A percentile compares a stretch with the other conserved stretches of the same genome.
phyloP scores from a whole-genome alignment of 164 flowering plant genomes.

The Vitis vinifera region ASM3070453v1 NC_081818.1:30176501-30177000 shows the following conservation, averaged over 20 bases:
- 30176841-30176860: slow-evolving; percentile 31
- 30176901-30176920: slow-evolving; percentile 69
- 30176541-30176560: slow-evolving; percentile 66
- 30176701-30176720: slow-evolving; percentile 55
- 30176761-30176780: slow-evolving; percentile 94
- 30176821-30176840: slow-evolving; percentile 37
- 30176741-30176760: slow-evolving; percentile 90
- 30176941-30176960: slow-evolving; percentile 25
- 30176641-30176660: not conserved
- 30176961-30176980: slow-evolving; percentile 56
- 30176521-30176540: slow-evolving; percentile 67
- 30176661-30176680: not conserved
- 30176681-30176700: not conserved
- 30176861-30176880: slow-evolving; percentile 33
- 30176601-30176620: slow-evolving; percentile 70
- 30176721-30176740: slow-evolving; percentile 91
- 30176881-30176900: slow-evolving; percentile 72
- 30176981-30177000: slow-evolving; percentile 92
- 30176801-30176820: slow-evolving; percentile 58
- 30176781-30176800: slow-evolving; percentile 98
- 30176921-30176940: slow-evolving; percentile 28
- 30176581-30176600: slow-evolving; percentile 80
- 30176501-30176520: slow-evolving; percentile 84
- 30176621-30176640: slow-evolving; percentile 1
- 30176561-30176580: slow-evolving; percentile 65